Percentiles rank a stretch among this genome's conserved stretches.
These are phyloP conservation scores for Echium plantagineum DNA, from an alignment of 257 asterid genomes.

Conservation along the genomic window DNA sequence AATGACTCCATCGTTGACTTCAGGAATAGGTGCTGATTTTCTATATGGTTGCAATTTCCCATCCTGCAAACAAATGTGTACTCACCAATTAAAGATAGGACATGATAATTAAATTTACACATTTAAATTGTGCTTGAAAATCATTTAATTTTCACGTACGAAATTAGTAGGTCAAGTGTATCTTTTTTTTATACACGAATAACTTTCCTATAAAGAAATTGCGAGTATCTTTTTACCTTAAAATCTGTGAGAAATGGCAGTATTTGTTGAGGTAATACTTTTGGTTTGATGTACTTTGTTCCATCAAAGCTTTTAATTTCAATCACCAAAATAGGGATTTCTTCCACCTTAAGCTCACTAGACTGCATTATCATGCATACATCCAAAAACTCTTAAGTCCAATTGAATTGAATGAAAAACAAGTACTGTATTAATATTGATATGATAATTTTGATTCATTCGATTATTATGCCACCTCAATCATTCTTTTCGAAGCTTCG, in stretches of 20 bases:
- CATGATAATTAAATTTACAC: neutral
- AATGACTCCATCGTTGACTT: constrained; percentile 21
- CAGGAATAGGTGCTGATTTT: constrained; percentile 27
- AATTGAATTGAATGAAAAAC: no score
- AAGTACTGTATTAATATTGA: no score
- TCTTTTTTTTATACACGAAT: no score
- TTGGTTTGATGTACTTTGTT: constrained; percentile 59
- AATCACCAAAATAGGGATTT: constrained; percentile 69
- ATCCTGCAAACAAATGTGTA: constrained; percentile 9
- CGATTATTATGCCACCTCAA: no score
- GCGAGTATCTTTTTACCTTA: constrained; percentile 50
- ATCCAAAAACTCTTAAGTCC: no score
- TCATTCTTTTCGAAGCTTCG: constrained; percentile 80
- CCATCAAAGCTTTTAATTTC: constrained; percentile 40
- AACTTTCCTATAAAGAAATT: no score
- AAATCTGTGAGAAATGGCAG: constrained; percentile 69
- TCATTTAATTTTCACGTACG: no score
- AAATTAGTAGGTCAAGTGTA: no score
- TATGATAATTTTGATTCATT: no score
- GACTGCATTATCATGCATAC: constrained; percentile 32
- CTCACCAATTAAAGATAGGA: neutral
- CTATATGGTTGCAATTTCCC: constrained; percentile 17
- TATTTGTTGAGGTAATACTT: constrained; percentile 66
- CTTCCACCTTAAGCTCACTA: constrained; percentile 74
- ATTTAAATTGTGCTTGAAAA: no score